These are phyloP conservation scores for Pulveroboletus sp. DNA, from an alignment of 768 basidiomycete genomes.

Conservation along the genomic window DNA sequence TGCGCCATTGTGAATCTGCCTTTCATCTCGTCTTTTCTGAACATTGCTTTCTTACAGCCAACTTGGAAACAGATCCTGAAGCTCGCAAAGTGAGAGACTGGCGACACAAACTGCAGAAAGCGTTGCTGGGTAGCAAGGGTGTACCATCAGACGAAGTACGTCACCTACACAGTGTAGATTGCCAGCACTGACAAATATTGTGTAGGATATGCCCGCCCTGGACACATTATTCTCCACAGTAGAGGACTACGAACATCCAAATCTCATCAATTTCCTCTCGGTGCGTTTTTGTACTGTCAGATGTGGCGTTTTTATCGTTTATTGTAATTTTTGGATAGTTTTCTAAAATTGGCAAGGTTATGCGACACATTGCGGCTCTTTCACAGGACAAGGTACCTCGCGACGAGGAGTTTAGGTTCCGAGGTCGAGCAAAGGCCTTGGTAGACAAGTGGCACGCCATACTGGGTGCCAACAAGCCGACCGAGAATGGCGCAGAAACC, in stretches of 20 bases:
- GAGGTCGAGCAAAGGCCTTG: slow-evolving; percentile 43
- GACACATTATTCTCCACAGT: slow-evolving; percentile 73
- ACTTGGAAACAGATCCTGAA: slow-evolving; percentile 53
- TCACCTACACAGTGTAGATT: slow-evolving; percentile 6
- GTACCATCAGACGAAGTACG: slow-evolving; percentile 63
- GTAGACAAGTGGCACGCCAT: slow-evolving; percentile 46
- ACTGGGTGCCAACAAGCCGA: slow-evolving; percentile 32
- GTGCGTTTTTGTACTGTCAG: slow-evolving; percentile 33
- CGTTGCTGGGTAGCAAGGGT: slow-evolving; percentile 65
- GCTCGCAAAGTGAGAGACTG: slow-evolving; percentile 80
- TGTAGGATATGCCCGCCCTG: slow-evolving; percentile 71
- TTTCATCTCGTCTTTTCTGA: slow-evolving; percentile 5
- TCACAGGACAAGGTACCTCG: slow-evolving; percentile 41
- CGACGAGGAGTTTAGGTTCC: slow-evolving; percentile 52
- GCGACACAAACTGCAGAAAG: slow-evolving; percentile 90
- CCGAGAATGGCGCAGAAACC: slow-evolving; percentile 29
- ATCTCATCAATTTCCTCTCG: slow-evolving; percentile 63
- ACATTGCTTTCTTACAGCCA: slow-evolving; percentile 27
- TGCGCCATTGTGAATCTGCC: slow-evolving; percentile 30
- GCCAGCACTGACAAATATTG: slow-evolving; percentile 7
- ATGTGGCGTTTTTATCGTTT: slow-evolving; percentile 3
- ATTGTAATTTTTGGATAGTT: slow-evolving; percentile 22
- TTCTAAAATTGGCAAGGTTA: slow-evolving; percentile 56
- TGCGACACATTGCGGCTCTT: slow-evolving; percentile 56
- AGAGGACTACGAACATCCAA: slow-evolving; percentile 72